Conservation (phyloP, 2,329 filamentous ascomycete genomes). For the Myriosclerotinia curreyana region DNA sequence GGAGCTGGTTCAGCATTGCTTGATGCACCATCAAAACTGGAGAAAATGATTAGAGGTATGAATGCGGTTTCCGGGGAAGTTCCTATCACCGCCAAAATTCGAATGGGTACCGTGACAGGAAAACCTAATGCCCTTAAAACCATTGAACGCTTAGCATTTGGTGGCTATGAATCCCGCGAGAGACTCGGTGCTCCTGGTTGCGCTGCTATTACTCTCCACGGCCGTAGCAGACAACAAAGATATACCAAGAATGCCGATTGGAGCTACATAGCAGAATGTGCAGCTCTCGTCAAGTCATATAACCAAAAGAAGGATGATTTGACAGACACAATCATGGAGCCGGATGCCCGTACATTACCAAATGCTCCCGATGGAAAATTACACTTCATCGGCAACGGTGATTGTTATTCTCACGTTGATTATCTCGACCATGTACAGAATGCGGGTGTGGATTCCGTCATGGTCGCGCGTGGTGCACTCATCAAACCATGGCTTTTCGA, state of each 20-base stretch:
- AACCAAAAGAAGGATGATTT: conserved; percentile 64
- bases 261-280: conserved; percentile 88
- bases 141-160: conserved; percentile 78
- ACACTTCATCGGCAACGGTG: conserved; percentile 94
- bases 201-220: conserved; percentile 93
- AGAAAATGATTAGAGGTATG: conserved; percentile 96
- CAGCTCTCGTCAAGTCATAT: conserved; percentile 76
- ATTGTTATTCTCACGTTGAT: conserved; percentile 90
- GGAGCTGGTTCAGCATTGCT: conserved; percentile 89
- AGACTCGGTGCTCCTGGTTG: conserved; percentile 74
- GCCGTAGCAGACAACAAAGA: conserved; percentile 87
- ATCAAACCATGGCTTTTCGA: conserved; percentile 99
- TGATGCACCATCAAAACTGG: conserved; percentile 82
- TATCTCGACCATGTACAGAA: conserved; percentile 77
- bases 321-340: conserved; percentile 73
- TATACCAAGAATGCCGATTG: conserved; percentile 94
- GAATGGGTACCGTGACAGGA: conserved; percentile 81
- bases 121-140: conserved; percentile 77
- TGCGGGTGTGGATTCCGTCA: conserved; percentile 83
- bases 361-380: conserved; percentile 64
- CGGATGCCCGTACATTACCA: conserved; percentile 70
- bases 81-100: conserved; percentile 91
- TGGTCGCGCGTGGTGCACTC: conserved; percentile 93
- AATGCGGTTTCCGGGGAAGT: conserved; percentile 86
- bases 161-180: conserved; percentile 68